Base-by-base conservation (phyloP, 257 asterid genomes). In the Plantago major region DNA sequence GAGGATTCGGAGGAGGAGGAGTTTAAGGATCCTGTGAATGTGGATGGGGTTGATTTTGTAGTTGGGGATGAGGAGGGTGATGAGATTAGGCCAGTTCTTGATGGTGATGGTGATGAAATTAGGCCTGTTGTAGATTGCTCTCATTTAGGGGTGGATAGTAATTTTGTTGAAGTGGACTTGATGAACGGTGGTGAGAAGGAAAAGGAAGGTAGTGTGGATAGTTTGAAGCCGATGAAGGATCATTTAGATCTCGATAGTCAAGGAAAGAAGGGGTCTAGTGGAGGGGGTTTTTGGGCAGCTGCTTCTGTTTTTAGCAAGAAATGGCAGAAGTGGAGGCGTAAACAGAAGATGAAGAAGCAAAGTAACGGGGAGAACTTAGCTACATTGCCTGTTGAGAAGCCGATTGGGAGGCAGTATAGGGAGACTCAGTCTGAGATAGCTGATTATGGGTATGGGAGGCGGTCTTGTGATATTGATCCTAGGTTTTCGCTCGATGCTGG, bases 341-440 rank as follows among this genome's bases (percentile, higher is more conserved):
- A 87, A 65, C 97, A 90, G 76, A 90, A 90, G 80, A 75, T 63
- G 6, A 85, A 87, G 79, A 90, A 85, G 74, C 80, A 73, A 12
- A 64, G 58, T 46, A 68, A 63, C 66, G 88, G 84, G 11, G 83
- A 67, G 37, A 79, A 65, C 58, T 63, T 78, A 7, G 69, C 94
- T 7, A 67, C 94, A 60, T 71, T 89, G 80, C 88, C 94, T 1
- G 79, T 81, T 30, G 85, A 83, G 68, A 87, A 85, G 71, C 95
- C 88, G 0, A 78, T 83, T 73, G 74, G 86, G 1, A 74, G 95
- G 76, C 87, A 81, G 30, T 83, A 47, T 70, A 73, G 95, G 28
- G 95, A 87, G 63, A 85, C 95, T 26, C 97, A 80, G 45, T 90
- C 96, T 0, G 95, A 90, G 76, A 74, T 90, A 50, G 97, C 93